A percentile compares a stretch with the other conserved stretches of the same genome.
Conservation (phyloP, 2,329 filamentous ascomycete species). For the Fusarium subglutinans region DNA sequence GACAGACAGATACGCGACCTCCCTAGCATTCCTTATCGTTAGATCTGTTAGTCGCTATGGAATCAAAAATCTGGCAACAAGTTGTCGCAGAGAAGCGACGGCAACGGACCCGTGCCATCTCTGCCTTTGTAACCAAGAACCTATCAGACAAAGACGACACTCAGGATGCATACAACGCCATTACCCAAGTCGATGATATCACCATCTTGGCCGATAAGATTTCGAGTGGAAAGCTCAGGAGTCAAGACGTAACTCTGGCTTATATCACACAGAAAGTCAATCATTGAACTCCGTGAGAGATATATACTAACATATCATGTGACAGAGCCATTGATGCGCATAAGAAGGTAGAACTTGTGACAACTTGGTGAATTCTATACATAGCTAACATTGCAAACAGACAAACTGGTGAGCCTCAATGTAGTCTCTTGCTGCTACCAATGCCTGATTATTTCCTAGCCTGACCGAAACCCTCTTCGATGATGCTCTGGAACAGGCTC, state of each 20-base stretch:
- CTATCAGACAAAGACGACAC: not conserved
- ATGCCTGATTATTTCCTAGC: not conserved
- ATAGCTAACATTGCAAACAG: not conserved
- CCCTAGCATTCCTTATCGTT: not conserved
- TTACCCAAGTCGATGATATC: conserved; percentile 5
- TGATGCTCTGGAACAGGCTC: conserved; percentile 27
- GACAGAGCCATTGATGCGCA: conserved; percentile 19
- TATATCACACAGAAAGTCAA: conserved; percentile 17
- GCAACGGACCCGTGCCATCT: conserved; percentile 2
- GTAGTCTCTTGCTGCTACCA: not conserved
- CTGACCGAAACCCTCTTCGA: conserved; percentile 31
- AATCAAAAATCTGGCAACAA: not conserved
- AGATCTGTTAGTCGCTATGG: not conserved
- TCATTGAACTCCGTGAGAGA: rapidly evolving
- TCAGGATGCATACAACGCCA: not conserved
- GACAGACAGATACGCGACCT: no score
- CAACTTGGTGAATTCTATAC: no score
- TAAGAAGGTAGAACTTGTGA: not conserved
- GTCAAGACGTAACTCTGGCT: not conserved
- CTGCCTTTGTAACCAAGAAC: not conserved
- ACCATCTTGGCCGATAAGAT: not conserved
- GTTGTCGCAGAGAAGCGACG: conserved; percentile 1
- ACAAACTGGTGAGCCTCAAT: conserved; percentile 16
- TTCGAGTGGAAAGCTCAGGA: not conserved
- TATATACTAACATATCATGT: not conserved